phyloP scores from a whole-genome alignment of 2,329 filamentous ascomycete species.

The Aureobasidium melanogenum region DNA sequence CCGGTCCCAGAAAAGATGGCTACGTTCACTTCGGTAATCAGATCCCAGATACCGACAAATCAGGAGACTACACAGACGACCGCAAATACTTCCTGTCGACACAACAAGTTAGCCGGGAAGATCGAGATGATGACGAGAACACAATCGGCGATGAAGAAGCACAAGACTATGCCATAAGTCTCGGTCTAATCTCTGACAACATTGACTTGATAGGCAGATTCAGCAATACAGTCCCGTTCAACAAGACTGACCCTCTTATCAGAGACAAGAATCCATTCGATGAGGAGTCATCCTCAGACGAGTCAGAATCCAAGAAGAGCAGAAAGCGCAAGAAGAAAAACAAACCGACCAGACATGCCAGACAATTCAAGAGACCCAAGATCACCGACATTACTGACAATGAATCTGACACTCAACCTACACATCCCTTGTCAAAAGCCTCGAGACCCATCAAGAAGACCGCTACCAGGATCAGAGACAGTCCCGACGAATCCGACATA shows the following conservation, averaged over 20 bases:
- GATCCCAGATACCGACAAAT: not conserved
- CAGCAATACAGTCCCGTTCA: not conserved
- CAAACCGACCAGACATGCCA: not conserved
- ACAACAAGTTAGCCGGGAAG: not conserved
- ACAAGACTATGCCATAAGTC: not conserved
- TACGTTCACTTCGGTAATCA: not conserved
- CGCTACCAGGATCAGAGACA: not conserved
- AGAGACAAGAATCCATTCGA: not conserved
- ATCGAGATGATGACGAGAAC: not conserved
- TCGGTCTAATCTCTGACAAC: not conserved
- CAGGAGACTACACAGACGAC: not conserved
- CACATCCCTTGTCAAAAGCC: no score
- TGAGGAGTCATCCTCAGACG: not conserved
- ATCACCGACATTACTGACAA: not conserved
- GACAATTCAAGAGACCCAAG: not conserved
- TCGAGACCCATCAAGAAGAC: no score
- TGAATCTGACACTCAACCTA: no score
- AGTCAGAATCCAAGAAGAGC: not conserved
- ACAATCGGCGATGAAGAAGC: not conserved
- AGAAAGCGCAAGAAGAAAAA: not conserved
- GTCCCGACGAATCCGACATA: not conserved
- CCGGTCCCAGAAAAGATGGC: no score
- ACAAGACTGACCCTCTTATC: not conserved
- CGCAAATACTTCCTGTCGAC: not conserved
- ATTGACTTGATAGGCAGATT: not conserved